Percentiles rank a stretch among this genome's conserved stretches.
These are phyloP conservation scores for Lactarius hengduanensis DNA, from an alignment of 768 basidiomycete genomes.

Conservation along the genomic window DNA sequence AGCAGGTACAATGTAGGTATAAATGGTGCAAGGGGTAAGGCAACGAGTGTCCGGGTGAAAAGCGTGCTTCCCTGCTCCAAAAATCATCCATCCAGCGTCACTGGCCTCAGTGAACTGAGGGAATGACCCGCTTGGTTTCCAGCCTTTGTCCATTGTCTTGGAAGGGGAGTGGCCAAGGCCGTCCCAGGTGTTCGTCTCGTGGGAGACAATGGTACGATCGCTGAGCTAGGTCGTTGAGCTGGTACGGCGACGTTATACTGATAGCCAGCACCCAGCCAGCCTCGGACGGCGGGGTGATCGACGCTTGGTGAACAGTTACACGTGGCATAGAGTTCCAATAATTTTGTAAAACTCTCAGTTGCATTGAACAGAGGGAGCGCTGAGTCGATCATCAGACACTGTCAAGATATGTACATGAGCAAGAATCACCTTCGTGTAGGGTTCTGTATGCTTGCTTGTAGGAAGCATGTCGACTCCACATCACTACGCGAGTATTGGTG, in stretches of 20 bases:
- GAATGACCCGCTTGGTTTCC: constrained; percentile 17
- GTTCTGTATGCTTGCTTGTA: constrained; percentile 39
- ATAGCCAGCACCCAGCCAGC: constrained; percentile 12
- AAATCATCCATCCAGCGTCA: constrained; percentile 19
- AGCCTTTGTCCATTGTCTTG: constrained; percentile 13
- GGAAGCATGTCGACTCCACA: constrained; percentile 42
- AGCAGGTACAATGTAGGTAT: constrained; percentile 20
- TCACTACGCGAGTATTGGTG: constrained; percentile 40
- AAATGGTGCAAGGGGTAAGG: constrained; percentile 3
- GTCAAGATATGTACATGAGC: neutral
- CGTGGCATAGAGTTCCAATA: constrained; percentile 22
- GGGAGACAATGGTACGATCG: neutral
- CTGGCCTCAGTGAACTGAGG: constrained; percentile 14
- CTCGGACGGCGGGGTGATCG: constrained; percentile 23
- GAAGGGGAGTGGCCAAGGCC: neutral
- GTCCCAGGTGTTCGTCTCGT: constrained; percentile 12
- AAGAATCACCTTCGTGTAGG: constrained; percentile 20
- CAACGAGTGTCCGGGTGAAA: constrained; percentile 1
- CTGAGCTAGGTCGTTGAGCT: neutral
- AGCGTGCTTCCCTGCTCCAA: neutral
- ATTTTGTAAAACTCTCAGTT: constrained; percentile 21
- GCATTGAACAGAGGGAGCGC: constrained; percentile 26
- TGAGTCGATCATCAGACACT: constrained; percentile 5
- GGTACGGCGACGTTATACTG: neutral
- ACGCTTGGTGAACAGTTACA: constrained; percentile 18